phyloP scores from a whole-genome alignment of 139 green algal species.

The Ettlia oleoabundans region DNA sequence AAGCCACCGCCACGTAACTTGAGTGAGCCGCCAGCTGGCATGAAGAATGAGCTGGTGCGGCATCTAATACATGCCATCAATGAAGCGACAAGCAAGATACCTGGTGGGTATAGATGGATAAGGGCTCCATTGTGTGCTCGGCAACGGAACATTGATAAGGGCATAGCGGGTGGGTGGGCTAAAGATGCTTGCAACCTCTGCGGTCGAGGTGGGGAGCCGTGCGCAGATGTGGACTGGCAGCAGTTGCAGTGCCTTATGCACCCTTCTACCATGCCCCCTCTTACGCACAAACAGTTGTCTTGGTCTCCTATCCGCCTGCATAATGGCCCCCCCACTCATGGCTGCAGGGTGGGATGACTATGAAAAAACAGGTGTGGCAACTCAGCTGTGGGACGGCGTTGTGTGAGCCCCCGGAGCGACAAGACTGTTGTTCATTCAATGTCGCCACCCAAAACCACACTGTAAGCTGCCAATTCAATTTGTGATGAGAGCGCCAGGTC shows the following conservation, averaged over 20 bases:
- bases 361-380: slow-evolving; percentile 55
- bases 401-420: too few species aligned
- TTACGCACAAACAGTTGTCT: too few species aligned
- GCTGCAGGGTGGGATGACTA: slow-evolving; percentile 73
- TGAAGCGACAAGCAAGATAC: slow-evolving; percentile 46
- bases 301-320: too few species aligned
- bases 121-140: not conserved
- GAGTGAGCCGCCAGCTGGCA: slow-evolving; percentile 64
- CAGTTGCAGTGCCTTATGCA: not conserved
- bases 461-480: too few species aligned
- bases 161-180: not conserved
- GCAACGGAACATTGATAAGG: too few species aligned
- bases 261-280: not conserved
- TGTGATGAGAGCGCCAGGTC: too few species aligned
- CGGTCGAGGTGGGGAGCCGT: not conserved
- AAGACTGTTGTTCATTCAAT: too few species aligned
- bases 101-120: slow-evolving; percentile 1
- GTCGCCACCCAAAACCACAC: too few species aligned
- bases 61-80: slow-evolving; percentile 65
- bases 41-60: slow-evolving; percentile 83
- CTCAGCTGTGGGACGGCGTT: slow-evolving; percentile 60
- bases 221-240: not conserved
- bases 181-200: too few species aligned
- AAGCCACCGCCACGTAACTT: slow-evolving; percentile 72
- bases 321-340: not conserved